A percentile compares a stretch with the other conserved stretches of the same genome.
Conservation (phyloP, 345 rosid genomes). For the Arabidopsis suecica region DNA sequence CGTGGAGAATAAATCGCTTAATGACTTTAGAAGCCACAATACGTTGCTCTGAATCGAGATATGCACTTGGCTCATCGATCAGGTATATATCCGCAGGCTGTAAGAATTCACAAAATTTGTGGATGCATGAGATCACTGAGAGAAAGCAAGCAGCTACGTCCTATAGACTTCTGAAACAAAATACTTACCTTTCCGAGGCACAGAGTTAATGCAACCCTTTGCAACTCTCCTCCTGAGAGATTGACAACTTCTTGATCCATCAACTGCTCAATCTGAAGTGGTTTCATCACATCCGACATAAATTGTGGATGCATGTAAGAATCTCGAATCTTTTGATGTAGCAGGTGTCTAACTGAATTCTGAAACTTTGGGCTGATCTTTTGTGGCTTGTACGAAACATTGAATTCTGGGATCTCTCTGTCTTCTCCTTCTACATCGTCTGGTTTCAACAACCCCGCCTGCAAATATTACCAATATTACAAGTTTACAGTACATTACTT, state of each 20-base stretch:
- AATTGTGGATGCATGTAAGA: conserved; percentile 94
- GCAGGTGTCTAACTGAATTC: conserved; percentile 76
- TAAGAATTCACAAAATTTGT: conserved; percentile 30
- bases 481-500: conserved; percentile 18
- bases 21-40: conserved; percentile 98
- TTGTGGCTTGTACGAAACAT: conserved; percentile 98
- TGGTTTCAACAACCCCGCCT: conserved; percentile 96
- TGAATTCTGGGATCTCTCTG: conserved; percentile 89
- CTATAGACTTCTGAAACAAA: background rate
- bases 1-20: conserved; percentile 95
- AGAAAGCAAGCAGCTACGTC: background rate
- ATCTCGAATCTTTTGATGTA: conserved; percentile 90
- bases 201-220: conserved; percentile 93
- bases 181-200: conserved; percentile 91
- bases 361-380: conserved; percentile 93
- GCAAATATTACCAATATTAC: conserved; percentile 39
- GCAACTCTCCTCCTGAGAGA: conserved; percentile 99
- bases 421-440: conserved; percentile 76
- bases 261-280: conserved; percentile 94
- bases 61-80: conserved; percentile 98
- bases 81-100: conserved; percentile 99
- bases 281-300: conserved; percentile 97
- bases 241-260: conserved; percentile 96
- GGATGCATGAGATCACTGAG: conserved; percentile 36
- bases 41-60: conserved; percentile 99